A percentile compares a stretch with the other conserved stretches of the same genome.
Evolutionary conservation across 176 grass and related monocot species (phyloP).

Genomic region (Oryza nivara): DNA sequence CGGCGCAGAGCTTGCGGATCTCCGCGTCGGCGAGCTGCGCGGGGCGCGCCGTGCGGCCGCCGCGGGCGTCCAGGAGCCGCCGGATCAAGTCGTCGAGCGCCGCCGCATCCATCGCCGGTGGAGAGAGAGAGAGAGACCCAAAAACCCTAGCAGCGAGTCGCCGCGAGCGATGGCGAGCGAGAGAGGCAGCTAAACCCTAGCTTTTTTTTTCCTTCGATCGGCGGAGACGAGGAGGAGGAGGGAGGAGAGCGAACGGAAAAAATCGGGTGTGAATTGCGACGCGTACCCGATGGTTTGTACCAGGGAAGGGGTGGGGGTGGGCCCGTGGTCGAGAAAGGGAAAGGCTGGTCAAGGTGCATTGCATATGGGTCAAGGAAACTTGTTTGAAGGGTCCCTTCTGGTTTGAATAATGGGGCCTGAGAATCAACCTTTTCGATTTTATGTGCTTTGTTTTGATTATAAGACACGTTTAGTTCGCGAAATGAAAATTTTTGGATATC

Average conservation of each 20-base stretch:
- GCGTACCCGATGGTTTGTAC: neutral
- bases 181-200: constrained; percentile 34
- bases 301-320: neutral
- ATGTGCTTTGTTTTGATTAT: no score
- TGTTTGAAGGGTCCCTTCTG: neutral
- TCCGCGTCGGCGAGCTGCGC: constrained; percentile 76
- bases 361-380: neutral
- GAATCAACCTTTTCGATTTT: no score
- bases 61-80: constrained; percentile 67
- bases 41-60: constrained; percentile 59
- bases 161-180: neutral
- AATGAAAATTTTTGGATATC: no score
- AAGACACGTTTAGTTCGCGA: no score
- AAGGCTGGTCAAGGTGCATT: no score
- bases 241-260: no score
- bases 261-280: neutral
- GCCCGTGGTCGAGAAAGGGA: neutral
- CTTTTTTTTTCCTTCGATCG: neutral
- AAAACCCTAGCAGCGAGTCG: constrained; percentile 32
- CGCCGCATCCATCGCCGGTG: constrained; percentile 53
- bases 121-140: neutral
- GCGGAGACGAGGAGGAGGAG: neutral
- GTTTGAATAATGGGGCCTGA: neutral
- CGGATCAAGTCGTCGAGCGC: constrained; percentile 71
- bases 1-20: constrained; percentile 73